These are phyloP conservation scores for Lotus japonicus DNA, from an alignment of 306 rosid species.

Conservation along the genomic window DNA sequence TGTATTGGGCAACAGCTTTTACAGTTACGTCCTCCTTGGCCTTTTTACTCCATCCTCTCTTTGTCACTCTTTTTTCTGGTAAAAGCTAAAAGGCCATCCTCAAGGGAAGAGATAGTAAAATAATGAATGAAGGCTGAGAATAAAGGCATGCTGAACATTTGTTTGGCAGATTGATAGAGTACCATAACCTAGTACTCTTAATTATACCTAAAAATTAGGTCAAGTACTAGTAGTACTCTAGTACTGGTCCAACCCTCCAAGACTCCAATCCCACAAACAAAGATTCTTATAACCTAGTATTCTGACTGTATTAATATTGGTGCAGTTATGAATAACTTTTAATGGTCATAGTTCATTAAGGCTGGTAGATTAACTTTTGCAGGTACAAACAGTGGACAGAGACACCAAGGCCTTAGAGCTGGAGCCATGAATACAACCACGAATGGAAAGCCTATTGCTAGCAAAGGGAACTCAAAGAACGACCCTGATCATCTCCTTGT, in stretches of 20 bases:
- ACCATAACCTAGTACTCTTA: neutral
- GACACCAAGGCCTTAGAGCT: constrained; percentile 46
- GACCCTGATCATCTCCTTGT: constrained; percentile 91
- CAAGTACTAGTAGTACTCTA: neutral
- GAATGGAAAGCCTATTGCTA: constrained; percentile 36
- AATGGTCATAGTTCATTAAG: constrained; percentile 10
- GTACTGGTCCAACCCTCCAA: too few relatives aligned
- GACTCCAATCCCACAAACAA: neutral
- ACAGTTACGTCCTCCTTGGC: neutral
- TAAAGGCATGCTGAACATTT: neutral
- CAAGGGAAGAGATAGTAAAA: neutral
- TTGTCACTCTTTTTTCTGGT: neutral
- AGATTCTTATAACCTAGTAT: neutral
- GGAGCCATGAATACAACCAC: constrained; percentile 57
- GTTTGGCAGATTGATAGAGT: neutral
- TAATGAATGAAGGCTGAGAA: neutral
- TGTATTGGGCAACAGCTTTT: neutral
- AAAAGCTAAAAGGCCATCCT: neutral
- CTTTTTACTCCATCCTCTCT: neutral
- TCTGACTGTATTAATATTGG: constrained; percentile 5
- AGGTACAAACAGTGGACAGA: constrained; percentile 53
- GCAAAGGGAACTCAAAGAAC: constrained; percentile 28
- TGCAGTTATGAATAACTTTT: constrained; percentile 9
- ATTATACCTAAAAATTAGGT: neutral
- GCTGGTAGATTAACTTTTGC: constrained; percentile 28